Evolutionary conservation across 768 basidiomycete species (phyloP).

Genomic region (Chalciporus pseudorubinellus): DNA sequence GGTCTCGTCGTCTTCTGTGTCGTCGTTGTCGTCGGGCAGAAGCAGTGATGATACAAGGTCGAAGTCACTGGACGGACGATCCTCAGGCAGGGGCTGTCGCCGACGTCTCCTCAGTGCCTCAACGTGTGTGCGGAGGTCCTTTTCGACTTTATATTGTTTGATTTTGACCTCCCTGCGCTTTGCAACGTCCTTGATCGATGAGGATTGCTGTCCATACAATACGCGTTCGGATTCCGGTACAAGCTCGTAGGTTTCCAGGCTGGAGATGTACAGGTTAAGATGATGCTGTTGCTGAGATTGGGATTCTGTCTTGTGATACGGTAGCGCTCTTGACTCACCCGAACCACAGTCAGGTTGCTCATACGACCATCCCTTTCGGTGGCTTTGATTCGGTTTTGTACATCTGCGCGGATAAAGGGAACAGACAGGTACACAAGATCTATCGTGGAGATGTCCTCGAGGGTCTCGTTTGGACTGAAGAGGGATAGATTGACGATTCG

Average conservation of each 20-base stretch:
- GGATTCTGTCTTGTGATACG: background rate
- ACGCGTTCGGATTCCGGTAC: slow-evolving; percentile 58
- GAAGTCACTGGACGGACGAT: slow-evolving; percentile 47
- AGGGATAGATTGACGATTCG: slow-evolving; percentile 61
- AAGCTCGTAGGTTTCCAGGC: slow-evolving; percentile 64
- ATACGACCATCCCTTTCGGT: slow-evolving; percentile 58
- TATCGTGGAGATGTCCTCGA: slow-evolving; percentile 78
- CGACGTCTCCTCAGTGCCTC: slow-evolving; percentile 59
- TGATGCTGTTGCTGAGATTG: slow-evolving; percentile 41
- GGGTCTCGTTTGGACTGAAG: slow-evolving; percentile 80
- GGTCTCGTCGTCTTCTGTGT: slow-evolving; percentile 54
- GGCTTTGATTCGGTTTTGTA: slow-evolving; percentile 57
- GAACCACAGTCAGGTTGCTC: slow-evolving; percentile 48
- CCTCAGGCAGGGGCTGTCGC: slow-evolving; percentile 36
- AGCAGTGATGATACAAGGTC: slow-evolving; percentile 66
- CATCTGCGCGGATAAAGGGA: slow-evolving; percentile 65
- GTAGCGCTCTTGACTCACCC: slow-evolving; percentile 44
- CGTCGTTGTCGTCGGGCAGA: slow-evolving; percentile 31
- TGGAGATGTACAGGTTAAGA: slow-evolving; percentile 44
- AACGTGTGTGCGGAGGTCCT: slow-evolving; percentile 67
- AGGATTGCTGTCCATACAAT: slow-evolving; percentile 49
- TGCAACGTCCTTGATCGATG: slow-evolving; percentile 58
- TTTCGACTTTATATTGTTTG: slow-evolving; percentile 84
- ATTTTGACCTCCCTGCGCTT: slow-evolving; percentile 86
- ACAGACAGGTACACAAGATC: slow-evolving; percentile 76